Base-by-base conservation (phyloP, 345 rosid genomes). In the Dovyalis caffra region DNA sequence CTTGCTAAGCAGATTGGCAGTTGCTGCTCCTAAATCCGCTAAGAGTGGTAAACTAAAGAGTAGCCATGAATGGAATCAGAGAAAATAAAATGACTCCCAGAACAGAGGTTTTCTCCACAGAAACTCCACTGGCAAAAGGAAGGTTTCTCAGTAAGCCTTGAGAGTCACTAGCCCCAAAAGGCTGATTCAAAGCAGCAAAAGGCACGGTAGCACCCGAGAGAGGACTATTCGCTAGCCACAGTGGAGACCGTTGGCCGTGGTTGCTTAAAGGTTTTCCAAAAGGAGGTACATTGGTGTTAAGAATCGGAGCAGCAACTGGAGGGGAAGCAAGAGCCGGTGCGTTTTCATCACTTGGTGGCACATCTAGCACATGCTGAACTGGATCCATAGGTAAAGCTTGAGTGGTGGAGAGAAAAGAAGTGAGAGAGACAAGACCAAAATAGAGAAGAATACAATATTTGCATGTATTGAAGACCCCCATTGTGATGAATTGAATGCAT, bases 81-180 rank as follows among this genome's bases (percentile, higher is more conserved):
- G 60, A 74, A 74, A 62, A 71, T 53, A 76, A 58, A 38, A 71
- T 40, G 51, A 76, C 38, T 21, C 56, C 74, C 38, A 58, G 66
- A 14, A 25, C 18, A 75, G 68, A 26, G 12, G 69, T 60, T n/a
- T 75, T 73, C 51, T 77, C 31, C 73, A 33, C 61, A 2, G 86
- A 64, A 64, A 67, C 83, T 35, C 85, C 88, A 68, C 72, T 85
- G 1, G 38, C 76, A 66, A 89, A 87, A 21, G 86, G 29, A 14
- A 76, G 25, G 61, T 57, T 73, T 47, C 75, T 80, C 0, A 51
- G 35, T 29, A 76, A 74, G 45, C 81, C 71, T 31, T 84, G 31
- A 15, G 26, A 28, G 31, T 10, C 65, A 61, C 65, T 40, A 33
- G 65, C 62, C 62, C 62, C 62, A 57, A n/a, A 57, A 21, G 10